These are phyloP conservation scores for Pittosporum tobira DNA, from an alignment of 129 eudicot species.

Conservation along the genomic window DNA sequence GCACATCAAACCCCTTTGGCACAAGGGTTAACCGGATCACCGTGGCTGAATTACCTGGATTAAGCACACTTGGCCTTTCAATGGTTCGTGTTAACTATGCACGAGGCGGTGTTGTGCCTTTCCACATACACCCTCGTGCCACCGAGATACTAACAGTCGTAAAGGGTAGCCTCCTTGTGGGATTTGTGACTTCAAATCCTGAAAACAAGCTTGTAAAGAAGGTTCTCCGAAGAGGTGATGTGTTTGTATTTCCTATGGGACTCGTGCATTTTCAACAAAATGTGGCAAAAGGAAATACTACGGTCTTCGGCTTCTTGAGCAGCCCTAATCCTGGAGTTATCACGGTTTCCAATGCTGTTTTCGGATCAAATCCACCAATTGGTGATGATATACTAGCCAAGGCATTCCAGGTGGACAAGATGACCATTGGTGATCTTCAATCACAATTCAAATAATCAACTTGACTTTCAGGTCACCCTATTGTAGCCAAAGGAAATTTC, in stretches of 20 bases:
- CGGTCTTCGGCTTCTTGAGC: conserved; percentile 16
- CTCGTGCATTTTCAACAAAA: conserved; percentile 22
- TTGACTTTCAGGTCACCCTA: no score
- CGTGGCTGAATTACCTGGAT: conserved; percentile 26
- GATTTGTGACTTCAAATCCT: conserved; percentile 24
- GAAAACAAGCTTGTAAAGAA: conserved; percentile 19
- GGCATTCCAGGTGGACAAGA: conserved; percentile 26
- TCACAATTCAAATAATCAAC: conserved; percentile 8
- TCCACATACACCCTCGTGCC: conserved; percentile 36
- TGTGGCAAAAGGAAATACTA: conserved; percentile 15
- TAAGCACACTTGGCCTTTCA: conserved; percentile 28
- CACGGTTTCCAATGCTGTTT: conserved; percentile 19
- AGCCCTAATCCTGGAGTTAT: conserved; percentile 23
- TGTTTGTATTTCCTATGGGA: conserved; percentile 27
- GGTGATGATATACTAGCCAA: conserved; percentile 14
- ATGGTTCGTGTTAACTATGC: conserved; percentile 21
- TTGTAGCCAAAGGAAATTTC: no score
- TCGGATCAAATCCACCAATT: conserved; percentile 24
- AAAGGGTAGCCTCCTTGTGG: conserved; percentile 19
- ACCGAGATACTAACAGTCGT: conserved; percentile 20
- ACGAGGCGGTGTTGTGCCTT: conserved; percentile 23
- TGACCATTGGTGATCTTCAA: conserved; percentile 12
- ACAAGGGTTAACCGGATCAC: conserved; percentile 9
- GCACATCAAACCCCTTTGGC: conserved; percentile 17
- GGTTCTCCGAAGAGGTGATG: conserved; percentile 19